Evolutionary conservation across 169 alveolate species (phyloP), one percentile per base, ranked within the genome.

Genomic region (Plasmodium fragile): DNA sequence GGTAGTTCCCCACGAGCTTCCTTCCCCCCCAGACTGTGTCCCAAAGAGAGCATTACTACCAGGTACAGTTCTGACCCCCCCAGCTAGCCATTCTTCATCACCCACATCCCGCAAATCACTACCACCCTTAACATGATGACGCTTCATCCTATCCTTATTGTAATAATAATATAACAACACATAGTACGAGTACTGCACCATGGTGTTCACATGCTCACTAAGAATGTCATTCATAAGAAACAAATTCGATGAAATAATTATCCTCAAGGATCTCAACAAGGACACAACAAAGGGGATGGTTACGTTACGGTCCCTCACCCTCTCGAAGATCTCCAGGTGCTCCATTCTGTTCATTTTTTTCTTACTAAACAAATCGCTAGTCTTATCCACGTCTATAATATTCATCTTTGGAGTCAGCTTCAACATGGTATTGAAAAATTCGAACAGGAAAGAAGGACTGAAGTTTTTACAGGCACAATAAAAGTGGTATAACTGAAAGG

Each of bases 171-270:
- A 75, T 11, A 75, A 85, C 69, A 85, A 53, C 39, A 85, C 93
- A 69, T 73, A 85, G 69, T 85, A 85, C 16, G 93, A 52, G 45
- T 85, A 85, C 81, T 85, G 93, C 5, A 77, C 93, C 93, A 85
- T 85, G 3, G 78, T 75, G 30, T 28, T 85, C 11, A 85, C 30
- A 85, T 85, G 84, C 34, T 34, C 84, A 49, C 79, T 72, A 73
- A 85, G 69, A 39, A 36, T 22, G 30, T 75, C 65, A 85, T 85
- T 85, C 10, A 55, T 39, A 28, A 49, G 84, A 18, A 73, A 85
- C 65, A 85, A 85, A 75, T 72, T 85, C 0, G 93, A 85, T 7
- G 93, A 85, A 16, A 85, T 85, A 11, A 85, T 85, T 18, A 75
- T 75, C 65, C 55, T 75, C 34, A 85, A 43, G 16, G 85, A 73